These are phyloP conservation scores for Acorus calamus DNA, from an alignment of 106 monocot genomes.

Conservation along the genomic window DNA sequence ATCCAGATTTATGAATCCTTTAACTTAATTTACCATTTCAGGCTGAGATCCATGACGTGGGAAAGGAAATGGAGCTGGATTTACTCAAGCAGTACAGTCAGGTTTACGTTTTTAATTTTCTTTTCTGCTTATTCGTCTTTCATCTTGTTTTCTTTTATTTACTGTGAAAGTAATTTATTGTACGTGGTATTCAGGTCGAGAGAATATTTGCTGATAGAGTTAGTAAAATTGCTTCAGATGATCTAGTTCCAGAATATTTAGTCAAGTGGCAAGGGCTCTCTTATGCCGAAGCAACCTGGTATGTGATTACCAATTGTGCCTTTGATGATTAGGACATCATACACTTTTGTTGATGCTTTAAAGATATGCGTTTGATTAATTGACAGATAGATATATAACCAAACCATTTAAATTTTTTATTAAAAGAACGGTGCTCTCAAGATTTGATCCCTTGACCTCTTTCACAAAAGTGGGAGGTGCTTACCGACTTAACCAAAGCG, in stretches of 20 bases:
- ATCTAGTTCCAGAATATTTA: conserved; percentile 87
- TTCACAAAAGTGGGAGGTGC: no score
- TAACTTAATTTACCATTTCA: conserved; percentile 7
- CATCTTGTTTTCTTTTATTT: conserved; percentile 1
- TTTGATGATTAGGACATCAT: no score
- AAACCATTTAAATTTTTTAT: no score
- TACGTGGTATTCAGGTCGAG: conserved; percentile 95
- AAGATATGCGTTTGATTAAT: no score
- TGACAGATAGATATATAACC: no score
- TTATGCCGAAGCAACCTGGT: conserved; percentile 99
- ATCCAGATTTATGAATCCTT: no score
- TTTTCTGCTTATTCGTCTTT: conserved; percentile 2
- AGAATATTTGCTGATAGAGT: conserved; percentile 95
- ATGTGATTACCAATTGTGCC: conserved; percentile 3
- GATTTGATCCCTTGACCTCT: no score
- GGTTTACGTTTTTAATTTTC: conserved; percentile 64
- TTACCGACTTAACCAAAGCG: no score
- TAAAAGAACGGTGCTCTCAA: no score
- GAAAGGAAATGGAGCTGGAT: conserved; percentile 98
- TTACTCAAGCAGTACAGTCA: conserved; percentile 95
- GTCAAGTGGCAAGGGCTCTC: conserved; percentile 98
- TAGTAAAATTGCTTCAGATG: conserved; percentile 55
- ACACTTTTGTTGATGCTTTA: no score
- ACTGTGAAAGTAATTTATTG: not conserved
- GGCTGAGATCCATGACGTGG: conserved; percentile 97